Evolutionary conservation across 345 rosid genomes (phyloP).

Genomic region (Gynandropsis gynandra): DNA sequence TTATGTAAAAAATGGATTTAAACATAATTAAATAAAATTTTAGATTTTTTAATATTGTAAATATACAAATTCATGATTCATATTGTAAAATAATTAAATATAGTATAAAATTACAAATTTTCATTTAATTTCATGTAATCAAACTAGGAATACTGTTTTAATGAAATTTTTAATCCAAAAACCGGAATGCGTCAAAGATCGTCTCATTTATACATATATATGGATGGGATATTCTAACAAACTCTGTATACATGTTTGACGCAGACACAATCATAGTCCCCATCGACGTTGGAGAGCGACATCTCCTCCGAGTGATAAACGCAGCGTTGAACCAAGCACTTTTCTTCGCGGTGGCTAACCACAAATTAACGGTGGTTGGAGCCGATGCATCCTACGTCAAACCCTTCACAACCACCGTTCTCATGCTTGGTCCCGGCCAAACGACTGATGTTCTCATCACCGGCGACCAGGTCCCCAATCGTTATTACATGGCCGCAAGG

Average conservation of each 20-base stretch:
- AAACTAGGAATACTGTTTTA: too few species aligned
- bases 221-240: too few species aligned
- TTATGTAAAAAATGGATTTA: too few species aligned
- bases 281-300: conserved; percentile 58
- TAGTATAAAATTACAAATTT: too few species aligned
- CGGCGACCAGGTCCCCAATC: conserved; percentile 58
- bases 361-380: conserved; percentile 73
- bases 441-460: conserved; percentile 79
- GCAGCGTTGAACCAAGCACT: conserved; percentile 79
- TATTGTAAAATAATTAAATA: conserved; percentile 12
- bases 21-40: too few species aligned
- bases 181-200: too few species aligned
- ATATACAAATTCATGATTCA: background rate
- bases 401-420: conserved; percentile 68
- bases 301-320: conserved; percentile 76
- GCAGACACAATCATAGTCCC: conserved; percentile 73
- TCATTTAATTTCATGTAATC: too few species aligned
- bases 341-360: conserved; percentile 78
- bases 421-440: conserved; percentile 90
- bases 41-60: background rate
- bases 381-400: conserved; percentile 83
- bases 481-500: conserved; percentile 74
- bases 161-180: too few species aligned
- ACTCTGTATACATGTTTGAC: background rate
- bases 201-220: too few species aligned